phyloP scores from a whole-genome alignment of 192 early-diverging fungal species.

The Coemansia sp. region DNA sequence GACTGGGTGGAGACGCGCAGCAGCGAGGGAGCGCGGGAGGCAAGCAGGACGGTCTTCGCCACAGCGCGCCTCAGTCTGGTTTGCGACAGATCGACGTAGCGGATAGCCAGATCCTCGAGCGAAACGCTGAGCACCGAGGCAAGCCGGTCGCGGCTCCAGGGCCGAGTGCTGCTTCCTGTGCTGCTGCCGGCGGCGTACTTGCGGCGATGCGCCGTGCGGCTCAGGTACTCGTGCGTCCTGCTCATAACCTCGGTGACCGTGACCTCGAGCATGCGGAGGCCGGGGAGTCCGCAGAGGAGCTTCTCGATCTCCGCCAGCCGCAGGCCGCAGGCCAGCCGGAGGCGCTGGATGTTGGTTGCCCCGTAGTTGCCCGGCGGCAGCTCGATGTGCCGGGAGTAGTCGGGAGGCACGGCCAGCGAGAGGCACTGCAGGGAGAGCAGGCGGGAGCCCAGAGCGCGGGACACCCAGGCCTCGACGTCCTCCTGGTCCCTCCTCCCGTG shows the following conservation, averaged over 20 bases:
- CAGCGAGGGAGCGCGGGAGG: conserved; percentile 24
- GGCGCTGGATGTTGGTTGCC: conserved; percentile 2
- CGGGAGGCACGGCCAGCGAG: background rate
- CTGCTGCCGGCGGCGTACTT: conserved; percentile 13
- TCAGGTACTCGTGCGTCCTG: conserved; percentile 38
- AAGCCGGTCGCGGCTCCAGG: background rate
- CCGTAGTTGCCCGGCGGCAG: conserved; percentile 14
- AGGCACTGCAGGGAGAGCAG: conserved; percentile 10
- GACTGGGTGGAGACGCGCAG: conserved; percentile 19
- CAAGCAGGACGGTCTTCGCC: conserved; percentile 25
- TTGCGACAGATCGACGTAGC: conserved; percentile 10
- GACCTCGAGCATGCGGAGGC: conserved; percentile 16
- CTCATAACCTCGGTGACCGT: conserved; percentile 20
- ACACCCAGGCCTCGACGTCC: conserved; percentile 23
- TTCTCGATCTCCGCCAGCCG: conserved; percentile 28
- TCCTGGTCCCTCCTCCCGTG: conserved; percentile 3
- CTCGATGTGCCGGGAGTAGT: conserved; percentile 4
- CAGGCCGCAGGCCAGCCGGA: conserved; percentile 25
- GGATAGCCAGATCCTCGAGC: conserved; percentile 13
- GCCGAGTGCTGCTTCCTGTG: no score
- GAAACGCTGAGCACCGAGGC: conserved; percentile 11
- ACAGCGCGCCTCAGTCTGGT: conserved; percentile 12
- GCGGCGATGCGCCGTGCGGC: conserved; percentile 19
- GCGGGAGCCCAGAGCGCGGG: background rate
- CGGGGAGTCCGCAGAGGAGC: conserved; percentile 15